Conservation (phyloP, 345 rosid genomes). For the Corchorus olitorius region DNA sequence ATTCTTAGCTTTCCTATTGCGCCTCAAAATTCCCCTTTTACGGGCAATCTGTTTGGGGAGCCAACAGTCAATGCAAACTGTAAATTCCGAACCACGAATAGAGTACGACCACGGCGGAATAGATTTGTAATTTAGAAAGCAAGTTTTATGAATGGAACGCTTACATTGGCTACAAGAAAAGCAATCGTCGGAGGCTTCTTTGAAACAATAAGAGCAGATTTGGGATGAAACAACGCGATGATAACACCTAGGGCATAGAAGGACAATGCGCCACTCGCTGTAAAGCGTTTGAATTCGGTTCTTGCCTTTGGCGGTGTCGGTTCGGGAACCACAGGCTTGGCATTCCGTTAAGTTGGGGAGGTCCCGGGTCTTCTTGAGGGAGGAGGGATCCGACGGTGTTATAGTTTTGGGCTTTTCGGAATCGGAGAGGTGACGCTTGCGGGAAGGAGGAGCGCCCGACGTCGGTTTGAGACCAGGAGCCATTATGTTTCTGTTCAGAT, state of each 20-base stretch:
- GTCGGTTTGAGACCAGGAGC: neutral
- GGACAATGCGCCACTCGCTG: conserved; percentile 69
- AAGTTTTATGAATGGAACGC: conserved; percentile 45
- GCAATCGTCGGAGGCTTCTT: conserved; percentile 28
- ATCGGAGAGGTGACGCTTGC: conserved; percentile 22
- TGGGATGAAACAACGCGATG: conserved; percentile 39
- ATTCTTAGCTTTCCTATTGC: conserved; percentile 18
- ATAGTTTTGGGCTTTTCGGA: neutral
- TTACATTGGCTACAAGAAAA: conserved; percentile 46
- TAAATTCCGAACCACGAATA: conserved; percentile 30
- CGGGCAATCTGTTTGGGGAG: conserved; percentile 42
- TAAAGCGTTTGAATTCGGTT: conserved; percentile 41
- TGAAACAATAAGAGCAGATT: conserved; percentile 63
- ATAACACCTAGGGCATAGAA: conserved; percentile 53
- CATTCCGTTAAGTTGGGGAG: conserved; percentile 59
- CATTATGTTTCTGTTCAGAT: conserved; percentile 3
- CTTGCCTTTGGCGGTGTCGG: conserved; percentile 39
- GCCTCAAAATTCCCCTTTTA: conserved; percentile 8
- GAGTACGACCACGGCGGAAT: conserved; percentile 48
- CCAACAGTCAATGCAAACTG: conserved; percentile 67
- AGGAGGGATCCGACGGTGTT: neutral
- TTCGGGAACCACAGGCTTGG: conserved; percentile 55
- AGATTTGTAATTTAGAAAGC: conserved; percentile 34
- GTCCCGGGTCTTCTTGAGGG: conserved; percentile 49
- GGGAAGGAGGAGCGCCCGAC: neutral